Evolutionary conservation across 192 early-diverging fungal species (phyloP).

Genomic region (Backusella mclennaniae): DNA sequence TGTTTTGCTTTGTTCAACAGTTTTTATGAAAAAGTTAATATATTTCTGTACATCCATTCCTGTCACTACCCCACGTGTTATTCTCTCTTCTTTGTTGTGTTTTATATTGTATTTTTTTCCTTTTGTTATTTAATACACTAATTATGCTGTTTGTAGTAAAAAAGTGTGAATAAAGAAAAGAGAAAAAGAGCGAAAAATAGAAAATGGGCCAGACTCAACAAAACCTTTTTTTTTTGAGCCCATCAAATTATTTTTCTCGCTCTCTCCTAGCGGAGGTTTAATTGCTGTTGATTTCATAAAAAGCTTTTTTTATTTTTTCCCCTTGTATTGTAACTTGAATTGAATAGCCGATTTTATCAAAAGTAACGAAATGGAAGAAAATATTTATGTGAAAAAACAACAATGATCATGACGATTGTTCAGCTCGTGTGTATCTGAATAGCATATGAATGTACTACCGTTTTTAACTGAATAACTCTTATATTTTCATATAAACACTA

Average conservation of each 20-base stretch:
- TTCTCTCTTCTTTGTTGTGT: neutral
- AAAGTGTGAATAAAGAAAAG: neutral
- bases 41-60: neutral
- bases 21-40: neutral
- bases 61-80: neutral
- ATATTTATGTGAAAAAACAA: neutral
- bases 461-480: neutral
- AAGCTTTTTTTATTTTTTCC: neutral
- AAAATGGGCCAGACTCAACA: neutral
- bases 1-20: neutral
- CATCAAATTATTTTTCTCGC: neutral
- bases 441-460: neutral
- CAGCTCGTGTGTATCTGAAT: neutral
- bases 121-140: neutral
- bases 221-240: neutral
- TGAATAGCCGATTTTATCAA: conserved; percentile 3
- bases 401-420: neutral
- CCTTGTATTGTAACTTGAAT: neutral
- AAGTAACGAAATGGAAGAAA: neutral
- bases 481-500: neutral
- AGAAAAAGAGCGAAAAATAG: neutral
- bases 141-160: neutral
- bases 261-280: neutral
- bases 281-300: neutral
- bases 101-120: neutral